Base-by-base conservation (phyloP, 768 basidiomycete species). In the Russula lepida region DNA sequence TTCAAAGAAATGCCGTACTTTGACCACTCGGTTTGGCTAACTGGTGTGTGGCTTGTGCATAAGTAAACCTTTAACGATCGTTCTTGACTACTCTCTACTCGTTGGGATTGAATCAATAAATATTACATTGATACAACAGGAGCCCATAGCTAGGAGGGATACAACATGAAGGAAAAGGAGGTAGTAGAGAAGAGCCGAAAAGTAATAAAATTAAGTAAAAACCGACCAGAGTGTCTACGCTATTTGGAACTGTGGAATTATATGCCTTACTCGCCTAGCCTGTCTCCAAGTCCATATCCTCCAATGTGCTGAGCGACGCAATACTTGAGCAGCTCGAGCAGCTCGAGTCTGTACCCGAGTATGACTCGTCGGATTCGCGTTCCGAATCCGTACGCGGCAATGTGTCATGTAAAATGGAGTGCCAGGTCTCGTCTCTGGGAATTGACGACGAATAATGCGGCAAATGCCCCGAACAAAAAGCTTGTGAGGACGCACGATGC, bases 391-490 rank as follows among this genome's bases (percentile, higher is more conserved):
- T 28, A 28, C 30, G 32, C 32, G 56, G 50, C 25, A 33, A 19
- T 12, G 49, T 47, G 41, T 59, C 59, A 67, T 58, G 60, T 63
- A 56, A 67, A 58, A 59, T 63, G 59, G 48, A 60, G 41, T 37
- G 66, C 62, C 53, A 67, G 57, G 54, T 61, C 60, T 58, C 58
- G 64, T 52, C 48, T 64, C 62, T 67, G 66, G 64, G 64, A 64
- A 60, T 66, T 67, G 54, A 66, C 56, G 50, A 62, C 56, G 53
- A 65, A 64, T 46, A 84, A 72, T 21, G 83, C 78, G 66, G 83
- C 74, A 65, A 82, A 79, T 27, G 82, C 77, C 46, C 83, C 83
- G 49, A 83, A 71, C 52, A 87, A 73, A 66, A 87, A 81, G 39
- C 85, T 85, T 23, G 84, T 78, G 58, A 81, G 69, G 54, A 80